phyloP scores from a whole-genome alignment of 202 grass and related monocot genomes.

The Zizania palustris region DNA sequence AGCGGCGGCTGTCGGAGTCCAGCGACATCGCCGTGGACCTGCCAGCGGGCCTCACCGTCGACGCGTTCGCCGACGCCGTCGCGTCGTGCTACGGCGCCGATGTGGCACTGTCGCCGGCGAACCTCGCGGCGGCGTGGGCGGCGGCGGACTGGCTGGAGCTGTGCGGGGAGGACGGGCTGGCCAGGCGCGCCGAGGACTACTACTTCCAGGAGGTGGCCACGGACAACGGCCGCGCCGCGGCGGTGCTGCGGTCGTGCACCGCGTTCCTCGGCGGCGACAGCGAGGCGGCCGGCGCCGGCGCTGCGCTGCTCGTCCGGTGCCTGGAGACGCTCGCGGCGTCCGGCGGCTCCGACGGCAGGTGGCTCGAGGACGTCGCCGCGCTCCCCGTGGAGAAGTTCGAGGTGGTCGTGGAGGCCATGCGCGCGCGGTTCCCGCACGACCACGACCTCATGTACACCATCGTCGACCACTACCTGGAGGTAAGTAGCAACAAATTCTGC shows the following conservation, averaged over 20 bases:
- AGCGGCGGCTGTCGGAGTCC: conserved; percentile 55
- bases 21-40: conserved; percentile 53
- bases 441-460: conserved; percentile 89
- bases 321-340: conserved; percentile 65
- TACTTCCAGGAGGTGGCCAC: conserved; percentile 80
- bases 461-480: conserved; percentile 79
- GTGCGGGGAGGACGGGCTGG: conserved; percentile 40
- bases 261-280: conserved; percentile 56
- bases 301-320: conserved; percentile 66
- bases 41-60: conserved; percentile 52
- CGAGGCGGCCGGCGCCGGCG: conserved; percentile 42
- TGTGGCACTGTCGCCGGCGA: conserved; percentile 44
- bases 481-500: neutral
- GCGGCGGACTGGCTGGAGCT: conserved; percentile 76
- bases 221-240: conserved; percentile 44
- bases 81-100: conserved; percentile 66
- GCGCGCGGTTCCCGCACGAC: conserved; percentile 61
- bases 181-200: conserved; percentile 61
- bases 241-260: conserved; percentile 56
- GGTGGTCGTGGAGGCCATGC: conserved; percentile 60
- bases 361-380: conserved; percentile 66
- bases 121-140: conserved; percentile 57
- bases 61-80: conserved; percentile 46
- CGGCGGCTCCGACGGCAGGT: conserved; percentile 34
- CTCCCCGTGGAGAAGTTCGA: conserved; percentile 57